A percentile compares a stretch with the other conserved stretches of the same genome.
These are phyloP conservation scores for Sextonia rubra DNA, from an alignment of 164 flowering plant species.

Conservation along the genomic window DNA sequence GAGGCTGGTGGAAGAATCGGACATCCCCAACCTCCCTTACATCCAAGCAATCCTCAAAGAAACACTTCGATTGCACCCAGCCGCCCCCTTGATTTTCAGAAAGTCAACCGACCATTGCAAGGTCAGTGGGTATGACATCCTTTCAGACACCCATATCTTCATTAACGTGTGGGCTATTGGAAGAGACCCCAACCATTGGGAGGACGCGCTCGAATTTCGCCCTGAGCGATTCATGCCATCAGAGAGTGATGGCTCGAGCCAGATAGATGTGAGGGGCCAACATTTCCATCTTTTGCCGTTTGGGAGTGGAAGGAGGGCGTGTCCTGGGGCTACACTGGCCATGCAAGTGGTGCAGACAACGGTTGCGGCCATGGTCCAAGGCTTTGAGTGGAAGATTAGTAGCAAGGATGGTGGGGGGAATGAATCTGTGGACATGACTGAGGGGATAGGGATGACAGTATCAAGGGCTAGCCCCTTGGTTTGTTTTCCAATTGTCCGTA, in stretches of 20 bases:
- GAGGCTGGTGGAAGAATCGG: conserved; percentile 1
- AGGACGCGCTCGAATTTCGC: conserved; percentile 2
- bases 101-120: conserved; percentile 7
- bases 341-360: neutral
- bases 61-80: conserved; percentile 9
- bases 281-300: conserved; percentile 31
- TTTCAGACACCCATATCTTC: neutral
- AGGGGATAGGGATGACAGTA: neutral
- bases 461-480: conserved; percentile 1
- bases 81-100: conserved; percentile 4
- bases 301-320: conserved; percentile 30
- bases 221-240: conserved; percentile 9
- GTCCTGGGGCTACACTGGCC: conserved; percentile 14
- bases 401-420: neutral
- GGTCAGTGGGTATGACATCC: conserved; percentile 8
- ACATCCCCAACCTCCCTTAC: conserved; percentile 8
- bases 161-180: conserved; percentile 10
- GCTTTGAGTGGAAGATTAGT: conserved; percentile 8
- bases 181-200: conserved; percentile 10
- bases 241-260: neutral
- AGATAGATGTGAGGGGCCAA: conserved; percentile 26
- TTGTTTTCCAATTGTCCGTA: neutral
- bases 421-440: neutral
- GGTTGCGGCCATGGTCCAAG: conserved; percentile 10
- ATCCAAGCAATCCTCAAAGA: conserved; percentile 8